Percentiles rank a stretch among this genome's conserved stretches.
Conservation (phyloP, 108 stramenopile species). For the Nannochloropsis salina region DNA sequence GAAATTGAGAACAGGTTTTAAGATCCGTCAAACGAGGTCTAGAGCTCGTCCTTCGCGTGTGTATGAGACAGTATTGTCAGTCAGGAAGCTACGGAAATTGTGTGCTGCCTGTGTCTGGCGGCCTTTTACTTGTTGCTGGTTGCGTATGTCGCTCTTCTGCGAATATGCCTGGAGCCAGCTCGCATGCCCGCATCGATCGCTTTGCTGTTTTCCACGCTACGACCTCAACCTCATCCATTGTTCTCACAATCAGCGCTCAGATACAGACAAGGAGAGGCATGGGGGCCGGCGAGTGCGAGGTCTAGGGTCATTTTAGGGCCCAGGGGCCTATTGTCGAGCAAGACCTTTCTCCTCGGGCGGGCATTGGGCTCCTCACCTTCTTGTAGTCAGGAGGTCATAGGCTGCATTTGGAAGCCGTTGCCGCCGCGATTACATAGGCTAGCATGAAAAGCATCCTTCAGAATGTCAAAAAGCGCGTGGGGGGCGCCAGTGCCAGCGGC, state of each 20-base stretch:
- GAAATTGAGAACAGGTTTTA: no score
- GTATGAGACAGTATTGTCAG: no score
- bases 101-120: not conserved
- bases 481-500: not conserved
- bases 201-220: not conserved
- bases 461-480: slow-evolving; percentile 4
- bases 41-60: no score
- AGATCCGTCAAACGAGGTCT: no score
- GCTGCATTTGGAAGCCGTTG: no score
- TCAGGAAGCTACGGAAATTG: not conserved
- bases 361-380: not conserved
- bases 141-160: not conserved
- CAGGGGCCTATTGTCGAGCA: not conserved
- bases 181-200: not conserved
- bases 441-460: not conserved
- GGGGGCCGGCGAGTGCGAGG: not conserved
- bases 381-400: no score
- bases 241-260: not conserved
- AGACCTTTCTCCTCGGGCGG: not conserved
- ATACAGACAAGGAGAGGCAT: not conserved
- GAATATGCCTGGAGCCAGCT: not conserved
- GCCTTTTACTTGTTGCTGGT: not conserved
- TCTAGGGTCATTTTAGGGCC: not conserved
- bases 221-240: not conserved
- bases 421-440: not conserved